These are phyloP conservation scores for Heterobasidion parviporum DNA, from an alignment of 1,284 basidiomycete genomes.

Conservation along the genomic window DNA sequence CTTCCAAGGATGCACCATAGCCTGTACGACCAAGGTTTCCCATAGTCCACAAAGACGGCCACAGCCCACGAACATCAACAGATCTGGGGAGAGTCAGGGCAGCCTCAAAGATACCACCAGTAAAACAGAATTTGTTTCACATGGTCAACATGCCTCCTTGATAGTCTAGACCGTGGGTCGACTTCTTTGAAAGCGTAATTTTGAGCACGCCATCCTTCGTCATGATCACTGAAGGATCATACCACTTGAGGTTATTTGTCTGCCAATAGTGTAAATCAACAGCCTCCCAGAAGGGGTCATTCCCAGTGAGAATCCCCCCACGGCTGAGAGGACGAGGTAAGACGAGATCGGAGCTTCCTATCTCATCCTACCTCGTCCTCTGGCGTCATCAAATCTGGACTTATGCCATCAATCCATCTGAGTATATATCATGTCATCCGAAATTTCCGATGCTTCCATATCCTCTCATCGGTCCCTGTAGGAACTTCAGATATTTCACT, in stretches of 20 bases:
- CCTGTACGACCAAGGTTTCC: constrained; percentile 38
- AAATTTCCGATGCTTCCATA: no score
- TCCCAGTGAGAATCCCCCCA: no score
- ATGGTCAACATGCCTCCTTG: neutral
- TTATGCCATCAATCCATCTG: no score
- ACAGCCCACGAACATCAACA: constrained; percentile 29
- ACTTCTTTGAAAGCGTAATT: constrained; percentile 52
- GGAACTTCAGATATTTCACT: no score
- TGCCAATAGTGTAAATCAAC: constrained; percentile 71
- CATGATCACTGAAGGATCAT: constrained; percentile 17
- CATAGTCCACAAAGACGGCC: constrained; percentile 41
- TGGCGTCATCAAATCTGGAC: no score
- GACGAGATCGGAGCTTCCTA: no score
- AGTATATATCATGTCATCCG: no score
- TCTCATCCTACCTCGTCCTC: no score
- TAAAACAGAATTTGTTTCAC: constrained; percentile 51
- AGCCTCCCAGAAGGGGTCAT: constrained; percentile 18
- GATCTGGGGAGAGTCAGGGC: neutral
- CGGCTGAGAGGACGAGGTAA: no score
- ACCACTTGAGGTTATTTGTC: constrained; percentile 13
- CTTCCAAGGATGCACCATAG: constrained; percentile 16
- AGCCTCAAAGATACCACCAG: constrained; percentile 30
- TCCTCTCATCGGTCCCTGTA: no score
- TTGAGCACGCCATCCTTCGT: constrained; percentile 58
- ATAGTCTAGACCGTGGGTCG: constrained; percentile 16